phyloP scores from a whole-genome alignment of 2,329 filamentous ascomycete species.

The Alternaria arborescens region DNA sequence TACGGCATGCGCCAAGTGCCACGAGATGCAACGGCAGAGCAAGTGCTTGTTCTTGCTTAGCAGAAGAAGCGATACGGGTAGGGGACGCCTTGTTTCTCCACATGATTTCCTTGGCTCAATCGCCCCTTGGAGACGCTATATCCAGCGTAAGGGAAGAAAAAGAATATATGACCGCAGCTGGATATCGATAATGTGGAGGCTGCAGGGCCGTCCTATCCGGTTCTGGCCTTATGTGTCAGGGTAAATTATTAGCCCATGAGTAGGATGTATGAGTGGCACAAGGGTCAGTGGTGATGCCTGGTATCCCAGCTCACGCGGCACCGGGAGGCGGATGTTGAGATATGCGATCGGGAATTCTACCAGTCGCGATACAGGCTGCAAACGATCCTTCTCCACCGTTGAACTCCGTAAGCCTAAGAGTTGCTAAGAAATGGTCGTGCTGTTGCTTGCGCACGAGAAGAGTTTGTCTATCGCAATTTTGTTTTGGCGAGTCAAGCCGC shows the following conservation, averaged over 20 bases:
- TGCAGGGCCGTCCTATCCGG: not conserved
- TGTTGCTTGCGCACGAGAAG: not conserved
- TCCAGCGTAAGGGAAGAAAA: not conserved
- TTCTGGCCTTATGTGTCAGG: not conserved
- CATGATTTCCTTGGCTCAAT: not conserved
- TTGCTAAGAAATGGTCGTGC: not conserved
- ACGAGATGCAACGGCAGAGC: not conserved
- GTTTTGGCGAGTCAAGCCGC: constrained; percentile 8
- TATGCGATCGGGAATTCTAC: not conserved
- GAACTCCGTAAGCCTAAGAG: not conserved
- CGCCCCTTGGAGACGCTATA: not conserved
- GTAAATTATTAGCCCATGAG: not conserved
- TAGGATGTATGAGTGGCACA: constrained; percentile 6
- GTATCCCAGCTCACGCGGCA: constrained; percentile 5
- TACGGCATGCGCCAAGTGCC: constrained; percentile 5
- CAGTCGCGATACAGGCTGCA: not conserved
- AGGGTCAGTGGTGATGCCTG: not conserved
- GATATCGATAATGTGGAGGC: not conserved
- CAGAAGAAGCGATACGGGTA: constrained; percentile 2
- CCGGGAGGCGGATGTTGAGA: not conserved
- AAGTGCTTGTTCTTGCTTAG: not conserved
- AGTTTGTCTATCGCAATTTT: constrained; percentile 11
- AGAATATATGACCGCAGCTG: not conserved
- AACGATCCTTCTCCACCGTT: constrained; percentile 2
- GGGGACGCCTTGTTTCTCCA: constrained; percentile 4